Base-by-base conservation (phyloP, 257 asterid species). In the Solanum gandarillasii region DNA sequence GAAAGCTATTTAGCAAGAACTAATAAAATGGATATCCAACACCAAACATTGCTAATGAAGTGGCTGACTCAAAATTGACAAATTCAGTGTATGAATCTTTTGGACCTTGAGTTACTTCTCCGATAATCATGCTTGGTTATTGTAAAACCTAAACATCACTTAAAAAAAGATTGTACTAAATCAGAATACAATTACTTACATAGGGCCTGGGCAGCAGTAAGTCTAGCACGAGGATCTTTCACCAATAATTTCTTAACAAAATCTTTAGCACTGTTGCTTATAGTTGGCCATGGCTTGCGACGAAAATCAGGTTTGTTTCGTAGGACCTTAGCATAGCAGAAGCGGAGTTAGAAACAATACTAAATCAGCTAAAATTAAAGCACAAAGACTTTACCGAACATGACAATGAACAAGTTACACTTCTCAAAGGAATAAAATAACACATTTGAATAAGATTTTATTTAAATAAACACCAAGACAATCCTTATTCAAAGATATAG, bases 131-230 rank as follows among this genome's bases (percentile, higher is more conserved):
- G 5, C 67, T 27, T 43, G 36, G 39, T 27, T n/a, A 18, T 29
- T 5, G 70, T 29, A 82, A 82, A 48, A 48, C 70, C 11, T 41
- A 29, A 48, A 31, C 18, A 82, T 20, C 86, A 48, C 41, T 18
- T 48, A 1, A 82, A 82, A 82, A 82, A 29, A 81, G 36, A n/a
- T 86, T 74, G 89, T 29, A 84, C 36, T 14, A 29, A 52, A 78
- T 60, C 75, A 88, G 83, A 83, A 46, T 39, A 52, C 6, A 10
- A 18, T 41, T 34, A 88, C 98, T 75, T 95, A 95, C 98, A 95
- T 36, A 95, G 89, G 72, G 98, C 98, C 90, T 95, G 98, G 23
- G 98, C 98, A 35, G 98, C 98, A 41, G 98, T 95, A 86, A 94
- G 98, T 89, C 98, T 91, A 76, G 98, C 98, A 39, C 91, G 95